Evolutionary conservation across 2,329 filamentous ascomycete genomes (phyloP).

Genomic region (Ceratocystis ficicola): DNA sequence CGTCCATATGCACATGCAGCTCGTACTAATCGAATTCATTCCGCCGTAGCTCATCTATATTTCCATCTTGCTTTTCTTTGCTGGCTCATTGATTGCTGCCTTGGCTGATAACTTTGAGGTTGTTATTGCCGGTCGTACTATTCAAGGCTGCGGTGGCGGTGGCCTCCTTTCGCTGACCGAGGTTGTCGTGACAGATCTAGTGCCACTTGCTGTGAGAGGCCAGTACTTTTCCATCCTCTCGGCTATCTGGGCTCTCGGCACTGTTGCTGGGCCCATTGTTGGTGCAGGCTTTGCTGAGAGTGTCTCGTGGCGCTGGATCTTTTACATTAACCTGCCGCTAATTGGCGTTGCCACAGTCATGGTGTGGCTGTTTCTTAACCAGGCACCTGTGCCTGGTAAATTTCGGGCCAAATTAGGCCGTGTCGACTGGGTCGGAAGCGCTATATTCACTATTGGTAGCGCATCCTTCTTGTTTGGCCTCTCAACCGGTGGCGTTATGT

Average conservation of each 20-base stretch:
- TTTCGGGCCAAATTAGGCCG: constrained; percentile 23
- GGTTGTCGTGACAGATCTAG: constrained; percentile 32
- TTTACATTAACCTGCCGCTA: constrained; percentile 30
- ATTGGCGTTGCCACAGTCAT: constrained; percentile 25
- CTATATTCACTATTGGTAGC: constrained; percentile 47
- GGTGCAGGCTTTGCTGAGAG: constrained; percentile 26
- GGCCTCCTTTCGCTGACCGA: constrained; percentile 29
- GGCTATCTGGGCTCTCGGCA: constrained; percentile 44
- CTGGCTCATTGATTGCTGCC: constrained; percentile 34
- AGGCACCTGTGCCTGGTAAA: constrained; percentile 23
- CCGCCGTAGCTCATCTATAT: constrained; percentile 26
- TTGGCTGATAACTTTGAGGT: constrained; percentile 27
- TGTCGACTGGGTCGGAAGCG: constrained; percentile 52
- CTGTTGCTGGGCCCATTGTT: constrained; percentile 29
- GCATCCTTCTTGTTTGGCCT: constrained; percentile 39
- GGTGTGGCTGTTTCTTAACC: constrained; percentile 26
- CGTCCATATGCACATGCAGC: neutral
- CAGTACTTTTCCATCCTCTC: constrained; percentile 32
- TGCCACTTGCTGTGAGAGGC: constrained; percentile 34
- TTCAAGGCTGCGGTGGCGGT: constrained; percentile 32
- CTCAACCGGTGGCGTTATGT: constrained; percentile 49
- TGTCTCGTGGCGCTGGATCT: constrained; percentile 30
- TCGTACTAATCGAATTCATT: neutral
- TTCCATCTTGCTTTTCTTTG: constrained; percentile 29
- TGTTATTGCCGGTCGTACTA: constrained; percentile 29